These are phyloP conservation scores for Oryza meridionalis DNA, from an alignment of 176 grass and related monocot species.

Conservation along the genomic window DNA sequence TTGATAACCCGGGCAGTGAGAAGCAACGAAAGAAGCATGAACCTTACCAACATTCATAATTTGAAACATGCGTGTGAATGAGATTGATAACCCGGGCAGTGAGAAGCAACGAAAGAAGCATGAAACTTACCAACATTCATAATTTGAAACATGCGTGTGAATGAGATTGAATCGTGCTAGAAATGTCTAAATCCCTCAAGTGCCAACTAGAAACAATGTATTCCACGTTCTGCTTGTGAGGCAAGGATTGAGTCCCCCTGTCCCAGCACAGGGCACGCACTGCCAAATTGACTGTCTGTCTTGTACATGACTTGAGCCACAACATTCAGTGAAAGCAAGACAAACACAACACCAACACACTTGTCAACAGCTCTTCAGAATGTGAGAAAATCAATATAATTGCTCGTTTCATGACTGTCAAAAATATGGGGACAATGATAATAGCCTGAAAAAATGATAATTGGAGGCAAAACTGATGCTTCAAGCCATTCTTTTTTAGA, in stretches of 20 bases:
- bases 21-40: too few species aligned
- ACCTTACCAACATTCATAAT: too few species aligned
- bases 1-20: too few species aligned
- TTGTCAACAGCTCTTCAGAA: neutral
- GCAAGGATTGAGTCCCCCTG: neutral
- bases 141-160: too few species aligned
- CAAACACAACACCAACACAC: neutral
- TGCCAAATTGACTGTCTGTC: neutral
- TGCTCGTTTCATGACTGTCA: constrained; percentile 3
- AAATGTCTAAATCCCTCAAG: too few species aligned
- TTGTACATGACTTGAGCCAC: too few species aligned
- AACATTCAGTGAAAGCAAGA: neutral
- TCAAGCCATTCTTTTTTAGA: neutral
- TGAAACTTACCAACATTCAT: too few species aligned
- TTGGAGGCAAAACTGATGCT: neutral
- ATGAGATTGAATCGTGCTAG: too few species aligned
- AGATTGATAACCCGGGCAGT: too few species aligned
- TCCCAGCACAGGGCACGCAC: neutral
- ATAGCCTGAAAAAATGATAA: neutral
- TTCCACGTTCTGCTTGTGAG: neutral
- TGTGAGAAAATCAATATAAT: neutral
- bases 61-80: too few species aligned
- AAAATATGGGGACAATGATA: neutral
- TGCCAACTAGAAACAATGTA: neutral
- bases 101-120: too few species aligned